These are phyloP conservation scores for Kwoniella dendrophila DNA, from an alignment of 768 basidiomycete species.

Conservation along the genomic window DNA sequence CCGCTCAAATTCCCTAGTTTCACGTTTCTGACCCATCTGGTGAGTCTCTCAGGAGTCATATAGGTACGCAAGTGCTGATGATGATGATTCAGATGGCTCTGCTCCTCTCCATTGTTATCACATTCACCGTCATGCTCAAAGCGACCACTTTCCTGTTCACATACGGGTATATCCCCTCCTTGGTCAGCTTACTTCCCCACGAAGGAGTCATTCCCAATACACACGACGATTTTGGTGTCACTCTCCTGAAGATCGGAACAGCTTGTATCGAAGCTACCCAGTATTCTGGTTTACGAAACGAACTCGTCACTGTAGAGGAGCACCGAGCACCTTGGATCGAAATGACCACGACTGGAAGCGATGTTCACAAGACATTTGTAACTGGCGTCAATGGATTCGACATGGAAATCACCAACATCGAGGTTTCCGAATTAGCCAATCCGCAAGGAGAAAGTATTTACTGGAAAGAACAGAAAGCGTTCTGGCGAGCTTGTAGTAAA, in stretches of 20 bases:
- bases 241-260: constrained; percentile 47
- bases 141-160: constrained; percentile 47
- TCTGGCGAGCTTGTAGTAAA: constrained; percentile 27
- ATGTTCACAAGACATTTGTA: constrained; percentile 21
- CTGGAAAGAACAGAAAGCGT: constrained; percentile 29
- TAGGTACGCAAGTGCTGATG: constrained; percentile 1
- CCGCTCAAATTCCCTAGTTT: constrained; percentile 52
- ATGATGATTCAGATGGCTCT: constrained; percentile 39
- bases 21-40: constrained; percentile 50
- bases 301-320: constrained; percentile 36
- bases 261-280: constrained; percentile 50
- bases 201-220: constrained; percentile 38
- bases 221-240: constrained; percentile 50
- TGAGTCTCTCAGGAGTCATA: constrained; percentile 18
- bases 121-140: constrained; percentile 35
- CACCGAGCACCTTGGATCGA: constrained; percentile 38
- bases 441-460: constrained; percentile 33
- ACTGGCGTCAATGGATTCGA: constrained; percentile 31
- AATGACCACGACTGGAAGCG: constrained; percentile 25
- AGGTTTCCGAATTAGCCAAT: constrained; percentile 30
- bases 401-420: constrained; percentile 45
- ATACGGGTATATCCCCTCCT: constrained; percentile 45
- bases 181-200: constrained; percentile 45
- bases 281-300: constrained; percentile 46
- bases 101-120: constrained; percentile 38